A percentile compares a stretch with the other conserved stretches of the same genome.
phyloP scores from a whole-genome alignment of 768 basidiomycete genomes.

The Rhizopogon roseolus region DNA sequence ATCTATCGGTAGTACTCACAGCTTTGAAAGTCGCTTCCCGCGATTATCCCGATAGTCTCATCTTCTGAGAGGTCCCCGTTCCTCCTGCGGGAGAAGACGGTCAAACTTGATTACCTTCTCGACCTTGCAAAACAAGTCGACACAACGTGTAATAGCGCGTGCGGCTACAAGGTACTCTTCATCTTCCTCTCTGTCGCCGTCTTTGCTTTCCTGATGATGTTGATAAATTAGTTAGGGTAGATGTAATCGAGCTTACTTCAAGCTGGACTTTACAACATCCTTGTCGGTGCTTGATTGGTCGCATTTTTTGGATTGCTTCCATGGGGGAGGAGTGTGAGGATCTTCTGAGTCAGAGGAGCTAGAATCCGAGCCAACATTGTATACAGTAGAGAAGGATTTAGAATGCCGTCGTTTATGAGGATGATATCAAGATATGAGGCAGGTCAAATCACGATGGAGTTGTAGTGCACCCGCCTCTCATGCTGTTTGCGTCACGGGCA shows the following conservation, averaged over 20 bases:
- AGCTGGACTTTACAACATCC: neutral
- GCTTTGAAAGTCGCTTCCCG: neutral
- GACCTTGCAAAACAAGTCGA: neutral
- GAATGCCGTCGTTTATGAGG: no score
- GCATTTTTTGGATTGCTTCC: neutral
- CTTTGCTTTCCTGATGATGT: neutral
- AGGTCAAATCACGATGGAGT: no score
- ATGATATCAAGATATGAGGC: no score
- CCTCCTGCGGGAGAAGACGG: neutral
- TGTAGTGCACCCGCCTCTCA: no score
- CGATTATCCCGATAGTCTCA: neutral
- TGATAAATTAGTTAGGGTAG: neutral
- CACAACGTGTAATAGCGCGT: neutral
- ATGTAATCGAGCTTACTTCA: neutral
- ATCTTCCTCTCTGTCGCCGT: neutral
- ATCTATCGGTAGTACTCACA: neutral
- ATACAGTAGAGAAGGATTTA: no score
- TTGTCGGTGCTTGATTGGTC: neutral
- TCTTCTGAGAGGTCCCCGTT: neutral
- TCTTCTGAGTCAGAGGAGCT: no score
- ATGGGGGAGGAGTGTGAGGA: neutral
- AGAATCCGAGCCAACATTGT: no score
- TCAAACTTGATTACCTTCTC: slow-evolving; percentile 1
- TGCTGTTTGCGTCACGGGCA: no score
- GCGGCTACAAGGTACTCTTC: neutral